A percentile compares a stretch with the other conserved stretches of the same genome.
Conservation (phyloP, 306 rosid genomes). For the Corylus heterophylla region DNA sequence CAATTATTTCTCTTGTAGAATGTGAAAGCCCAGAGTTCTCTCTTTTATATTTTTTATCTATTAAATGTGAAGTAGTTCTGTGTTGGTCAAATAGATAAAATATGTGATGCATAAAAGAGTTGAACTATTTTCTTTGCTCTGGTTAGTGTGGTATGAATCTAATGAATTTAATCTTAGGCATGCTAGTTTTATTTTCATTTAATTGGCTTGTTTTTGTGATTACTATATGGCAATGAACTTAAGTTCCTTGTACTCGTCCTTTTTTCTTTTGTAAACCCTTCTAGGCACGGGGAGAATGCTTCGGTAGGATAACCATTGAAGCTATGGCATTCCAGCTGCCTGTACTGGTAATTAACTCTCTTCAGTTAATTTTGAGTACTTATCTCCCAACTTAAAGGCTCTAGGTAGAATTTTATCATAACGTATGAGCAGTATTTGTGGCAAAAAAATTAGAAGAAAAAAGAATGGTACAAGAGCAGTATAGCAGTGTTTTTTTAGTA, state of each 20-base stretch:
- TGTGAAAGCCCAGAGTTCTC: neutral
- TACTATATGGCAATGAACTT: neutral
- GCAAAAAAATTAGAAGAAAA: neutral
- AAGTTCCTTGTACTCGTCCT: neutral
- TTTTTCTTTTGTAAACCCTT: neutral
- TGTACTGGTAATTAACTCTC: conserved; percentile 59
- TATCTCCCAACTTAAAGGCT: neutral
- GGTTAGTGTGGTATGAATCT: neutral
- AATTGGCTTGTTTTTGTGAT: neutral
- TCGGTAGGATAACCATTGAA: conserved; percentile 87
- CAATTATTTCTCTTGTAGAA: neutral
- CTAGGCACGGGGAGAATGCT: conserved; percentile 81
- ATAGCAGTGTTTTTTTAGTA: neutral
- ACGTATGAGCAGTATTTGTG: neutral
- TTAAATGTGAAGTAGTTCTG: neutral
- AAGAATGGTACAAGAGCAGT: neutral
- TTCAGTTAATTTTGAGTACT: neutral
- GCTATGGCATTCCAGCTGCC: conserved; percentile 90
- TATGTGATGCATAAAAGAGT: neutral
- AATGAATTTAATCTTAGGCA: neutral
- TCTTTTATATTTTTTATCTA: neutral
- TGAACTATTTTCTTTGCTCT: neutral
- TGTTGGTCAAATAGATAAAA: neutral
- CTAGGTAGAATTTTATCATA: neutral
- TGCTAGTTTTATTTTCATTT: neutral